These are phyloP conservation scores for Aristolochia contorta DNA, from an alignment of 164 flowering plant genomes.

Conservation along the genomic window DNA sequence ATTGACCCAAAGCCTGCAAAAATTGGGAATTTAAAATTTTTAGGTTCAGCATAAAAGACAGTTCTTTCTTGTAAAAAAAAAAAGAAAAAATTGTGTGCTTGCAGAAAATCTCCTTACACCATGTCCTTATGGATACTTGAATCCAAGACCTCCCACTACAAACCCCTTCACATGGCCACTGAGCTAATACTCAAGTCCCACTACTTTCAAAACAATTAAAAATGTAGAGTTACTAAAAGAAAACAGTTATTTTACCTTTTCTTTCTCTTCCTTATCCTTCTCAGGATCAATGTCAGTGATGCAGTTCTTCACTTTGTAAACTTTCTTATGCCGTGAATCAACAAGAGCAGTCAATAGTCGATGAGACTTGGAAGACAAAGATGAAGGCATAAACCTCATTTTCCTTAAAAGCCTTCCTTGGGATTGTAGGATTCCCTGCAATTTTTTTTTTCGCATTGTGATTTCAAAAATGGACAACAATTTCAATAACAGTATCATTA, in stretches of 20 bases:
- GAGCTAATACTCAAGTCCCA: no score
- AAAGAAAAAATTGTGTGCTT: no score
- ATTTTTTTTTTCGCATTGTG: neutral
- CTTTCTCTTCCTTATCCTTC: constrained; percentile 93
- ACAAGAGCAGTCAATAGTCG: constrained; percentile 88
- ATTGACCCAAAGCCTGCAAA: constrained; percentile 77
- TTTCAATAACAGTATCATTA: no score
- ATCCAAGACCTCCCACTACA: no score
- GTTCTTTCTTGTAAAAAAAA: no score
- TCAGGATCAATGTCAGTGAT: constrained; percentile 95
- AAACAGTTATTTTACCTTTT: constrained; percentile 47
- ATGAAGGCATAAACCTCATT: constrained; percentile 98
- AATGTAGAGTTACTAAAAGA: neutral
- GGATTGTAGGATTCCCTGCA: constrained; percentile 93
- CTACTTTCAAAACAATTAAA: no score
- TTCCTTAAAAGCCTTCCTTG: constrained; percentile 84
- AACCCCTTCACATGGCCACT: no score
- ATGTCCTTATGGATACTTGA: no score
- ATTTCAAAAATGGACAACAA: neutral
- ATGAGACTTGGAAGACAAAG: constrained; percentile 90
- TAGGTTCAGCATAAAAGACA: no score
- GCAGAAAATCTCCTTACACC: no score
- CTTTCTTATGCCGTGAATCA: constrained; percentile 93
- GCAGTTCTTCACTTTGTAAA: constrained; percentile 88
- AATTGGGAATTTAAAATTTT: neutral